Evolutionary conservation across 2,329 filamentous ascomycete species (phyloP).

Genomic region (Fusarium fujikuroi): DNA sequence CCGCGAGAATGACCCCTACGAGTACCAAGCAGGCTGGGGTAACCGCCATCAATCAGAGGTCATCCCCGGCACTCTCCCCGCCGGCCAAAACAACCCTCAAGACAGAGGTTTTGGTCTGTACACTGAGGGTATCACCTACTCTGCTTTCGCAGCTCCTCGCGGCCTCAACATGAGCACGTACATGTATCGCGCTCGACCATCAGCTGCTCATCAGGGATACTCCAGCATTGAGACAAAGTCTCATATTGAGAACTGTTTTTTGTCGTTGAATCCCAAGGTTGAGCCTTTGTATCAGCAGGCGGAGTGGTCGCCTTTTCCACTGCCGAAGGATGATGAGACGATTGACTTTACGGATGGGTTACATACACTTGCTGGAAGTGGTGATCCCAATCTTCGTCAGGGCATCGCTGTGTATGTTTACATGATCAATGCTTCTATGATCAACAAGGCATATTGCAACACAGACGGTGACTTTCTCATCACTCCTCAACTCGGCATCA

Average conservation of each 20-base stretch:
- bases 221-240: constrained; percentile 4
- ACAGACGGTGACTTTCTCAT: constrained; percentile 25
- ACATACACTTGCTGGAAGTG: constrained; percentile 18
- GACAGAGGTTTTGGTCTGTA: constrained; percentile 22
- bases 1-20: constrained; percentile 26
- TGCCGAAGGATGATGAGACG: not conserved
- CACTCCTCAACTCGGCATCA: constrained; percentile 4
- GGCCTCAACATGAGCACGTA: constrained; percentile 8
- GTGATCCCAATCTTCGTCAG: constrained; percentile 5
- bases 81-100: constrained; percentile 20
- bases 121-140: constrained; percentile 32
- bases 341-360: constrained; percentile 20
- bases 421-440: constrained; percentile 13
- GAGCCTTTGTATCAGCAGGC: constrained; percentile 11
- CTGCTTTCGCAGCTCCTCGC: constrained; percentile 21
- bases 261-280: constrained; percentile 11
- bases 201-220: constrained; percentile 3
- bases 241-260: constrained; percentile 22
- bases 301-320: constrained; percentile 21
- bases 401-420: constrained; percentile 18
- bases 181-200: constrained; percentile 23
- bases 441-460: constrained; percentile 17
- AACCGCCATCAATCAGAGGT: constrained; percentile 28
- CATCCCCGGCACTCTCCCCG: constrained; percentile 10
- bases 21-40: constrained; percentile 11